Evolutionary conservation across 345 rosid genomes (phyloP), one percentile per base, ranked within the genome.

Genomic region (Melaleuca alternifolia): DNA sequence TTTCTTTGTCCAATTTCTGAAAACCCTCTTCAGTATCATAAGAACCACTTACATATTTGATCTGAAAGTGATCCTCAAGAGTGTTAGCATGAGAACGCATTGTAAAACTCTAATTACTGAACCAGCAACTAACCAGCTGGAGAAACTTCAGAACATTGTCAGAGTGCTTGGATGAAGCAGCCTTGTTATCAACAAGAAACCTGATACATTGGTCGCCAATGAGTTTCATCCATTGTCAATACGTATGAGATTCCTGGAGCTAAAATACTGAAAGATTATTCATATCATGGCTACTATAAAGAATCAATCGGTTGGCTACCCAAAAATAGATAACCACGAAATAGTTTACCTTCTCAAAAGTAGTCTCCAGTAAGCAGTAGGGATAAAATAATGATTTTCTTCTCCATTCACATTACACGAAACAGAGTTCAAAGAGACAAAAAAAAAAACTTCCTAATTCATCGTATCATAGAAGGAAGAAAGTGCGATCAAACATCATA

Each of bases 21-120:
- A 97, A 97, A 86, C 99, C 99, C 50, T 96, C 99, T 85, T 93
- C 94, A 50, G 89, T 85, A 83, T 96, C 99, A 91, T 97, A 97
- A 48, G 97, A 89, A 14, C 99, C 99, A 84, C 96, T 93, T 85
- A 96, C 97, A 90, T 97, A 97, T 89, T 97, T 95, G 88, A 97
- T 94, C 99, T 97, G 90, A 89, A 88, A 59, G 85, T 30, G n/a
- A 56, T 33, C 81, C 28, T 48, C 46, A 7, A 50, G 41, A 54
- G 71, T 46, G 48, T 77, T 44, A 85, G 53, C 50, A 52, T 20
- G 59, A 87, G 83, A 50, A 83, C 12, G 20, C 5, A 50, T 12
- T 48, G 41, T 30, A n/a, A 51, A 89, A 30, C 46, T 50, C 85
- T 33, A 56, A 15, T 56, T 13, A 54, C 84, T 76, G 84, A 20